Evolutionary conservation across 208 protist species (phyloP).

Genomic region (Crithidia fasciculata): DNA sequence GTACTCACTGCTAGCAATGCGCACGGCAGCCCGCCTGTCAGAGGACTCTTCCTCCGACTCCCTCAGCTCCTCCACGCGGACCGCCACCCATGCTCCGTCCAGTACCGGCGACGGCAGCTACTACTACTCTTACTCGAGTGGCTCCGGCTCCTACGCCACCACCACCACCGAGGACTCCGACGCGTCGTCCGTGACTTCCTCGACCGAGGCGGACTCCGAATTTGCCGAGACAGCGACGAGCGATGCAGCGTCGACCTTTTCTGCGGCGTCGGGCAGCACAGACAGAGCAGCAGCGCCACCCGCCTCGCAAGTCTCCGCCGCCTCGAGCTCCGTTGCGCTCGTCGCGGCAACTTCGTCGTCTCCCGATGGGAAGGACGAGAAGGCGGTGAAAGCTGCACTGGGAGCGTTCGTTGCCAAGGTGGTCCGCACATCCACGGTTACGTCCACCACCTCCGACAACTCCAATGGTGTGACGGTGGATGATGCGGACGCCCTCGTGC

Average conservation of each 20-base stretch:
- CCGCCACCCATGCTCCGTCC: constrained; percentile 1
- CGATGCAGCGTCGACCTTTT: constrained; percentile 7
- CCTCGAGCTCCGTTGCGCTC: constrained; percentile 12
- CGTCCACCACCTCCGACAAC: background rate
- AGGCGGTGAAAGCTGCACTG: background rate
- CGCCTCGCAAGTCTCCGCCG: background rate
- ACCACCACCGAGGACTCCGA: background rate
- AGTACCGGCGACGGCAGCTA: background rate
- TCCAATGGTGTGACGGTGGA: constrained; percentile 6
- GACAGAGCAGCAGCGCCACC: background rate
- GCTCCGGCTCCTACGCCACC: constrained; percentile 6
- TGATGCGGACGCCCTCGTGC: constrained; percentile 10
- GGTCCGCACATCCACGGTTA: background rate
- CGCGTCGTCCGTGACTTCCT: background rate
- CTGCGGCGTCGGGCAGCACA: background rate
- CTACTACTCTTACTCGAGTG: constrained; percentile 19
- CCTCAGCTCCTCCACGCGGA: constrained; percentile 6
- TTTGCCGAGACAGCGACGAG: background rate
- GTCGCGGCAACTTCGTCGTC: background rate
- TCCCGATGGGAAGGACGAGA: background rate
- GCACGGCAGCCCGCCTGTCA: background rate
- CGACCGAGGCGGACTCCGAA: too few relatives aligned
- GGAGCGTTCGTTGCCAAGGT: background rate
- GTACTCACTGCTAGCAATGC: background rate
- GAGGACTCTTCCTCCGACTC: background rate